phyloP scores from a whole-genome alignment of 768 basidiomycete species.

The Boletellus sp. region DNA sequence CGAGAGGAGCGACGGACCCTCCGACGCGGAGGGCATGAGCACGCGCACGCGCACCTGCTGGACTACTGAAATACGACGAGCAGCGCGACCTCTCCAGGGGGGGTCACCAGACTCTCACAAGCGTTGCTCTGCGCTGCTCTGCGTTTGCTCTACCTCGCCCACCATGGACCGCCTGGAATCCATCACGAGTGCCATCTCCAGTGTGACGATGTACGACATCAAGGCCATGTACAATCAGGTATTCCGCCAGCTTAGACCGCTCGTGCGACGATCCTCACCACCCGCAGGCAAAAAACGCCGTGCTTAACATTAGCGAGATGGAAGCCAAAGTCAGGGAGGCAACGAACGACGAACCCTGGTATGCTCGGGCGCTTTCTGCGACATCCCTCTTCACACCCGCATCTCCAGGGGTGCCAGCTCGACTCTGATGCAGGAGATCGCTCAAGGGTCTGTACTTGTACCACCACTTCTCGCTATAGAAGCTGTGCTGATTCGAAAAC shows the following conservation, averaged over 20 bases:
- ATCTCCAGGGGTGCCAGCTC: conserved; percentile 88
- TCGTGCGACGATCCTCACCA: conserved; percentile 4
- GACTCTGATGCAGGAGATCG: conserved; percentile 97
- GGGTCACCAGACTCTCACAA: conserved; percentile 16
- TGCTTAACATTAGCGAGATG: conserved; percentile 94
- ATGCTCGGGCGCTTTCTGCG: conserved; percentile 24
- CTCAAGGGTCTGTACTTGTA: conserved; percentile 71
- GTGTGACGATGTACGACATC: conserved; percentile 88
- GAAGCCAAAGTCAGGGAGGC: conserved; percentile 96
- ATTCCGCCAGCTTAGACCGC: conserved; percentile 5
- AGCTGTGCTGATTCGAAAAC: conserved; percentile 14
- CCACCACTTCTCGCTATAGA: background rate
- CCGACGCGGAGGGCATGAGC: background rate
- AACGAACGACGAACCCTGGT: conserved; percentile 98
- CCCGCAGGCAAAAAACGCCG: conserved; percentile 88
- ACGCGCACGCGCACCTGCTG: no score
- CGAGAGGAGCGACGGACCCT: conserved; percentile 23
- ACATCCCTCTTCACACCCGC: conserved; percentile 1
- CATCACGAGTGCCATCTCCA: conserved; percentile 71
- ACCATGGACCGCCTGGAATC: conserved; percentile 79
- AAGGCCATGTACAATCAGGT: conserved; percentile 95
- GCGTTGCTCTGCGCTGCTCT: background rate
- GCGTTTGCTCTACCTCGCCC: conserved; percentile 20
- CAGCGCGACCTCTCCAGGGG: conserved; percentile 21
- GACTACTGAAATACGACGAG: no score